Base-by-base conservation (phyloP, 2,329 filamentous ascomycete species). In the Ophiostoma perfectum region DNA sequence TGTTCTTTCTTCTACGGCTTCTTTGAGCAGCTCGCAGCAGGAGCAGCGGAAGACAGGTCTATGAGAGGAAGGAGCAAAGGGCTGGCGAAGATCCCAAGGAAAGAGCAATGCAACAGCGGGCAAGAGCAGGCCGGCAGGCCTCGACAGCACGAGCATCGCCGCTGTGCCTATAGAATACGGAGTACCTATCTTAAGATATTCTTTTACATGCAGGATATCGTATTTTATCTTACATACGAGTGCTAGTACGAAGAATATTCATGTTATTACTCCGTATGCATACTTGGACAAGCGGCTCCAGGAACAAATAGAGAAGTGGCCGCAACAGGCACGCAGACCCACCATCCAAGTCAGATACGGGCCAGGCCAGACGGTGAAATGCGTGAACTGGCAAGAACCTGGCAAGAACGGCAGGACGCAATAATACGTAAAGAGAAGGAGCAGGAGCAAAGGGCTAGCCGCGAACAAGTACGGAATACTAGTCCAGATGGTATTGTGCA, bases 251-350 rank as follows among this genome's bases (percentile, higher is more conserved):
- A 44, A 44, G 6, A 44, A 44, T 5, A 18, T 55, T 36, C 27
- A 36, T 5, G 16, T 60, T 60, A 60, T 38, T 49, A 49, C 45
- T 49, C 14, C 72, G 70, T 39, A 38, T 60, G 27, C 55, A 38
- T 58, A 74, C 72, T 62, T 67, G 60, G 55, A 42, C 62, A 39
- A 55, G 45, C n/a, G 66, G 38, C 39, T 55, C 52, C 55, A 49
- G 47, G 42, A 27, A 66, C 52, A 60, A 14, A 38, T 27, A 27
- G 27, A 11, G 44, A 49, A 44, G 52, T 44, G 18, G 27, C 49
- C 41, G 52, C 39, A 45, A 64, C 18, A 64, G 63, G 41, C 63
- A 45, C 41, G n/a, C n/a, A n/a, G 63, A 44, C 41, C 41, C 41
- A 64, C 42, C 18, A 60, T 60, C 55, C 55, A 16, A 60, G 55